Evolutionary conservation across 2,329 filamentous ascomycete genomes (phyloP).

Genomic region (Tolypocladium sp.): DNA sequence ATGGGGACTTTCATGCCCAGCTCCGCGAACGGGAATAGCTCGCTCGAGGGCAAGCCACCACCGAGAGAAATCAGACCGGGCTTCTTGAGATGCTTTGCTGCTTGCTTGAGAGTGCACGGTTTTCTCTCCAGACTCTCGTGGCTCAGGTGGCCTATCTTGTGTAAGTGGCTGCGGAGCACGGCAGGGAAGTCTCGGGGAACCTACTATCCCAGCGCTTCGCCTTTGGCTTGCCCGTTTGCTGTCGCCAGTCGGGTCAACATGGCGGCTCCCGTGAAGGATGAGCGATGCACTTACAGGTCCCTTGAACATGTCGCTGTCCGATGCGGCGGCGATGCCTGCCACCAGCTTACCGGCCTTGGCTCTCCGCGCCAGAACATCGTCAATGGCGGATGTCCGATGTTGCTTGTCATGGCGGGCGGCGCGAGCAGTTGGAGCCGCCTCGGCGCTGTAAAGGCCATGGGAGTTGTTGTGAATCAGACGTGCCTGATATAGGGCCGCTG

Average conservation of each 20-base stretch:
- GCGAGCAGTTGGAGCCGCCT: slow-evolving; percentile 13
- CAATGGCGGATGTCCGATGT: slow-evolving; percentile 15
- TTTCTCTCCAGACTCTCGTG: slow-evolving; percentile 50
- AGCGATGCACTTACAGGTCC: slow-evolving; percentile 42
- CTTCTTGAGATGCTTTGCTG: slow-evolving; percentile 68
- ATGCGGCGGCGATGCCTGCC: slow-evolving; percentile 66
- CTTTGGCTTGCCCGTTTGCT: slow-evolving; percentile 53
- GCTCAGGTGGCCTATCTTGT: slow-evolving; percentile 43
- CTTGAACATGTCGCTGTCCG: slow-evolving; percentile 79
- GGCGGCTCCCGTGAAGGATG: background rate
- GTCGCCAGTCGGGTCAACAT: background rate
- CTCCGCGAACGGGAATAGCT: slow-evolving; percentile 87
- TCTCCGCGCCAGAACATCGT: slow-evolving; percentile 32
- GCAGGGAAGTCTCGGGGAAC: slow-evolving; percentile 22
- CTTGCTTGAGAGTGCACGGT: slow-evolving; percentile 71
- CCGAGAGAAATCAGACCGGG: slow-evolving; percentile 87
- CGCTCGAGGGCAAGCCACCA: slow-evolving; percentile 77
- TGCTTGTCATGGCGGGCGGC: slow-evolving; percentile 14
- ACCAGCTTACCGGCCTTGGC: slow-evolving; percentile 63
- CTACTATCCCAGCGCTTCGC: slow-evolving; percentile 79
- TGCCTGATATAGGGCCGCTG: background rate
- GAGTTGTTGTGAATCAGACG: slow-evolving; percentile 10
- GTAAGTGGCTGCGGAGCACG: background rate
- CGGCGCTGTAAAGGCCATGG: slow-evolving; percentile 11
- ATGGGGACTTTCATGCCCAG: slow-evolving; percentile 65